Conservation (phyloP, 768 basidiomycete genomes). For the Tylopilus intermedius region DNA sequence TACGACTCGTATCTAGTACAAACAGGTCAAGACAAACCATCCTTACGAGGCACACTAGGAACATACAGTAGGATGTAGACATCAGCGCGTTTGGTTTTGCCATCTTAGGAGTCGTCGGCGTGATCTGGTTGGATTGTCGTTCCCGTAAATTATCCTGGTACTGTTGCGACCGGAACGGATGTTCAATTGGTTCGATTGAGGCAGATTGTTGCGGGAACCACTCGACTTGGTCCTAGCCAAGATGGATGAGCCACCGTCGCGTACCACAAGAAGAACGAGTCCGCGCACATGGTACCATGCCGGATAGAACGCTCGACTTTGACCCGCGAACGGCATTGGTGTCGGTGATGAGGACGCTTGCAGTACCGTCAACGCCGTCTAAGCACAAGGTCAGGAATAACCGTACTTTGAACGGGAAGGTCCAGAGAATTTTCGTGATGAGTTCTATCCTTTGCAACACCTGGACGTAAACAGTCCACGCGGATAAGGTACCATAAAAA, state of each 20-base stretch:
- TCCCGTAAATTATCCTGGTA: slow-evolving; percentile 57
- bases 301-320: slow-evolving; percentile 59
- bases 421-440: slow-evolving; percentile 47
- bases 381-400: slow-evolving; percentile 1
- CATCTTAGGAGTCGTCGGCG: slow-evolving; percentile 49
- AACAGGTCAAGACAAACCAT: background rate
- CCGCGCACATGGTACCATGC: slow-evolving; percentile 52
- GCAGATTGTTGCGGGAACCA: slow-evolving; percentile 89
- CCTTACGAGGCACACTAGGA: background rate
- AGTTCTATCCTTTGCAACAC: slow-evolving; percentile 34
- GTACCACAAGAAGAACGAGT: slow-evolving; percentile 77
- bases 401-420: slow-evolving; percentile 51
- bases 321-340: slow-evolving; percentile 46
- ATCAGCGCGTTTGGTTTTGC: slow-evolving; percentile 94
- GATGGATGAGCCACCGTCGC: background rate
- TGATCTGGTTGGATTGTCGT: slow-evolving; percentile 56
- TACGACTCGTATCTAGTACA: slow-evolving; percentile 68
- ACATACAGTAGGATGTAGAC: slow-evolving; percentile 92
- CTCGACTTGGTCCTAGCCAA: slow-evolving; percentile 61
- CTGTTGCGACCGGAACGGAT: slow-evolving; percentile 80
- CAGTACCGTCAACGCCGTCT: slow-evolving; percentile 7
- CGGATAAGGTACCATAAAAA: slow-evolving; percentile 66
- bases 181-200: slow-evolving; percentile 66
- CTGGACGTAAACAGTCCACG: slow-evolving; percentile 47
- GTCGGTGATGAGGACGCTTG: slow-evolving; percentile 53